Evolutionary conservation across 2,329 filamentous ascomycete species (phyloP).

Genomic region (Dactylellina cionopaga): DNA sequence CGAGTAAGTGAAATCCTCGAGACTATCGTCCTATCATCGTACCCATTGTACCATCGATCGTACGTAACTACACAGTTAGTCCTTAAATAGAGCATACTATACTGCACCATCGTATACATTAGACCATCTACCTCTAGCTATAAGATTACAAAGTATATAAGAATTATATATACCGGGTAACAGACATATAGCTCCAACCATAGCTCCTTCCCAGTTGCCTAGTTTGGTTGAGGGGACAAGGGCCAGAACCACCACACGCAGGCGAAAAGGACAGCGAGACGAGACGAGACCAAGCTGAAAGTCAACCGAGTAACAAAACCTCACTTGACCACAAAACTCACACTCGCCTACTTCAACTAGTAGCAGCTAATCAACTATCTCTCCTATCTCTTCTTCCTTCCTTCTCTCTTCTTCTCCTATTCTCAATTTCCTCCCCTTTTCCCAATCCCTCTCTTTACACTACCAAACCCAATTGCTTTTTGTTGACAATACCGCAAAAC

Average conservation of each 20-base stretch:
- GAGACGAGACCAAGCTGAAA: not conserved
- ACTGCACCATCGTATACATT: too few species aligned
- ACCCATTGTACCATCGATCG: too few species aligned
- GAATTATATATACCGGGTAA: too few species aligned
- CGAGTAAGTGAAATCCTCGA: too few species aligned
- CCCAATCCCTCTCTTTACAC: slow-evolving; percentile 3
- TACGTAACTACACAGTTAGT: too few species aligned
- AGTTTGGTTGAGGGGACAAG: slow-evolving; percentile 21
- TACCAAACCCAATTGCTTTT: slow-evolving; percentile 4
- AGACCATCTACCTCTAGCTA: too few species aligned
- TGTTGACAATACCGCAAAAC: slow-evolving; percentile 44
- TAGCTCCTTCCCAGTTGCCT: too few species aligned
- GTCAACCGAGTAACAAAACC: not conserved
- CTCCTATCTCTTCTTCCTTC: slow-evolving; percentile 42
- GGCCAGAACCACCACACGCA: slow-evolving; percentile 17
- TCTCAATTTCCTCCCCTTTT: slow-evolving; percentile 2
- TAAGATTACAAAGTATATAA: too few species aligned
- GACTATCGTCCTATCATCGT: too few species aligned
- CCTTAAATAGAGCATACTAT: too few species aligned
- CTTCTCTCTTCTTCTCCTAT: slow-evolving; percentile 59
- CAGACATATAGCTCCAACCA: too few species aligned
- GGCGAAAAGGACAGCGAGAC: slow-evolving; percentile 52
- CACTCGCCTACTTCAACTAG: not conserved
- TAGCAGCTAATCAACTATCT: not conserved
- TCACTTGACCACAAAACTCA: slow-evolving; percentile 15